Conservation (phyloP, 495 filamentous ascomycete species). For the Evansstolkia leycettana region DNA sequence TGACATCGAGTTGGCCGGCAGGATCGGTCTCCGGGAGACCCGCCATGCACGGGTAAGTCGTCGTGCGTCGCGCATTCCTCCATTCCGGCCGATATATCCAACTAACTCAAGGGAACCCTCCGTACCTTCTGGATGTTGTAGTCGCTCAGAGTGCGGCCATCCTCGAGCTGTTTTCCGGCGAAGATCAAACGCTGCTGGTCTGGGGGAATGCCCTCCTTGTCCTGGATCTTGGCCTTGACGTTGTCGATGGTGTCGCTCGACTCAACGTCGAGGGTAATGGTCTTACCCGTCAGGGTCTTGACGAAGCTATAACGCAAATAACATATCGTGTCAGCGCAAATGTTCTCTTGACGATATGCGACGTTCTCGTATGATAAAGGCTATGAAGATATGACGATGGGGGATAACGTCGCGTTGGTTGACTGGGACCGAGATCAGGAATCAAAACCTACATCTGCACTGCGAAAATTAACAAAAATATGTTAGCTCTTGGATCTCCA, state of each 20-base stretch:
- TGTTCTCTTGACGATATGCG: constrained; percentile 4
- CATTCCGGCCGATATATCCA: not conserved
- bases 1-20: not conserved
- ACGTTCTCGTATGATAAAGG: no score
- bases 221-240: constrained; percentile 95
- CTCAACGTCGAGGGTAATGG: constrained; percentile 99
- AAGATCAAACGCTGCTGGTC: constrained; percentile 99
- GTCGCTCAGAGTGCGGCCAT: constrained; percentile 94
- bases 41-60: not conserved
- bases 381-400: no score
- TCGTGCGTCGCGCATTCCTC: not conserved
- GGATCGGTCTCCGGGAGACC: not conserved
- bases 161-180: constrained; percentile 98
- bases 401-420: no score
- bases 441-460: constrained; percentile 65
- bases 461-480: constrained; percentile 34
- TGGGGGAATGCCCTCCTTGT: constrained; percentile 99
- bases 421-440: not conserved
- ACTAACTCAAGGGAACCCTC: constrained; percentile 3
- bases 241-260: constrained; percentile 98
- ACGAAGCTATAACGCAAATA: constrained; percentile 58
- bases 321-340: constrained; percentile 21
- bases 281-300: constrained; percentile 98
- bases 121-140: constrained; percentile 99
- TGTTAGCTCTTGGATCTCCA: constrained; percentile 23